Evolutionary conservation across 192 early-diverging fungal species (phyloP), one percentile per base, ranked within the genome.

Genomic region (Backusella circina): DNA sequence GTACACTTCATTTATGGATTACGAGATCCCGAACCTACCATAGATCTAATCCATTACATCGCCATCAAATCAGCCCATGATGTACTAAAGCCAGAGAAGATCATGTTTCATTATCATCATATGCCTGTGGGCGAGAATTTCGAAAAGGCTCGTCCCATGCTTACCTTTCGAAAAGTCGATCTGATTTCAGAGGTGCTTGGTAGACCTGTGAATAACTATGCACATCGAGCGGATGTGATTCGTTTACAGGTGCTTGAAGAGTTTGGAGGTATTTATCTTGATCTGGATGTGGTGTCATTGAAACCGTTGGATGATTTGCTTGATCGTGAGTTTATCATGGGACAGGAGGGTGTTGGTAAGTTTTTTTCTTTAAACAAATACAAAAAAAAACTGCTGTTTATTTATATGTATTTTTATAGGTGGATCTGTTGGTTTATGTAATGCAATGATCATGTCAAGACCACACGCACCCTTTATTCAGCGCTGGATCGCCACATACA

Each of bases 181-280:
- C 73, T 84, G 18, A 75, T 86, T 0, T 80, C 70, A 10, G 75
- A 82, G 16, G 70, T 88, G 21, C 87, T 83, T 61, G 81, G 78
- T 21, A 83, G 76, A 16, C 77, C 74, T 12, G 84, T 88, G 33
- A 57, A 72, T 33, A 70, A 82, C 9, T 80, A 74, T 51, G 86
- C 85, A 28, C 88, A 89, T 77, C 73, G 77, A 38, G 80, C 85
- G 0, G 88, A 89, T 66, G 75, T 87, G 1, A 35, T 89, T 26
- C 82, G 88, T 18, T 41, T 89, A 47, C 74, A 81, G 6, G 80
- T 75, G 1, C 50, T 89, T 28, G 44, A 74, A 16, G 36, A 79
- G 18, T 84, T 70, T 39, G 88, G 88, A 30, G 88, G 88, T 12
- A 89, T 89, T 21, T 89, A 89, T 35, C 68, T 87, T 6, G 88